These are phyloP conservation scores for Exophiala calicioides DNA, from an alignment of 2,329 filamentous ascomycete species.

Conservation along the genomic window DNA sequence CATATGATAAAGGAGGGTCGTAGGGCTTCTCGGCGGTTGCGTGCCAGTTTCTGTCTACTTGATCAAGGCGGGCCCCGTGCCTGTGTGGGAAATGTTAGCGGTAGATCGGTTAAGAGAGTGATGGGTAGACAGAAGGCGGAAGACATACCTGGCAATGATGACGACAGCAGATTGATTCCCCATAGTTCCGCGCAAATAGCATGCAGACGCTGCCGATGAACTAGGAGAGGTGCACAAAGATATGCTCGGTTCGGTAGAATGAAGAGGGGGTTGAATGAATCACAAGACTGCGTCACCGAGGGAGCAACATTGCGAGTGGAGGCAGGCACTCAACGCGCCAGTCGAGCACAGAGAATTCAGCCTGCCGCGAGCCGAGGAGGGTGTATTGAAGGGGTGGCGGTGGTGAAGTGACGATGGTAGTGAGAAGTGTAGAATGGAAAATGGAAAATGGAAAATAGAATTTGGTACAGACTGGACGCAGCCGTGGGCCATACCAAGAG, in stretches of 20 bases:
- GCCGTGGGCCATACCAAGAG: too few species aligned
- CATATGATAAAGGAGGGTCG: constrained; percentile 91
- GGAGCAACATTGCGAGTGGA: constrained; percentile 1
- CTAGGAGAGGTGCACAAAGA: too few species aligned
- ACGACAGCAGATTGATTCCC: constrained; percentile 44
- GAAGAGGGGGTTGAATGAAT: neutral
- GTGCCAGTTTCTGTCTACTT: constrained; percentile 93
- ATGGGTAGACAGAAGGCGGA: neutral
- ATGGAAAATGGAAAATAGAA: too few species aligned
- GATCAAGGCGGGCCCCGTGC: constrained; percentile 91
- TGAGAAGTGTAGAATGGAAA: too few species aligned
- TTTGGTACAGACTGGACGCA: too few species aligned
- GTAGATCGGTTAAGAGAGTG: neutral
- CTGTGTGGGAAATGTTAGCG: constrained; percentile 45
- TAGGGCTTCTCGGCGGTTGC: constrained; percentile 90
- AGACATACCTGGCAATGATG: constrained; percentile 44
- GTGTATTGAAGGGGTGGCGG: constrained; percentile 1
- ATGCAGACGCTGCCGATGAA: too few species aligned
- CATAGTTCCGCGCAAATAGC: constrained; percentile 33
- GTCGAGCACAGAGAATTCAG: constrained; percentile 3
- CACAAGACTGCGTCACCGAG: neutral
- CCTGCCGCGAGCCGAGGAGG: neutral
- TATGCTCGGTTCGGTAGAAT: neutral
- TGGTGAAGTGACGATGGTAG: too few species aligned
- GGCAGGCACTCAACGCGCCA: constrained; percentile 8